These are phyloP conservation scores for Agrostemma githago DNA, from an alignment of 148 eudicot species.

Conservation along the genomic window DNA sequence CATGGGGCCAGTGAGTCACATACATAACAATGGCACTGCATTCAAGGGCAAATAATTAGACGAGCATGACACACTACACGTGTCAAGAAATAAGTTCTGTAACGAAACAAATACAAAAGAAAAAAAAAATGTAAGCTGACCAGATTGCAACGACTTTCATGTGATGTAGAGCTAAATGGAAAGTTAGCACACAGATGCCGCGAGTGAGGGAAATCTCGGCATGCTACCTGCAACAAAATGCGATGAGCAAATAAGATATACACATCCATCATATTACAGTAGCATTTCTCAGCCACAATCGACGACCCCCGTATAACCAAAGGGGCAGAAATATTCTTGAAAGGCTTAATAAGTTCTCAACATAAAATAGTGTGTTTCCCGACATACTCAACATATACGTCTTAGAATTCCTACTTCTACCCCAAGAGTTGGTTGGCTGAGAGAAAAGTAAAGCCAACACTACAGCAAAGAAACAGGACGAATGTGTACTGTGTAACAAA, in stretches of 20 bases:
- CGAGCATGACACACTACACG: not conserved
- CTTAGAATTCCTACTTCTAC: not conserved
- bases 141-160: conserved; percentile 55
- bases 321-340: not conserved
- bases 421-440: not conserved
- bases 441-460: not conserved
- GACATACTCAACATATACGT: not conserved
- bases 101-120: not conserved
- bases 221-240: conserved; percentile 65
- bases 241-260: conserved; percentile 6
- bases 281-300: not conserved
- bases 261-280: not conserved
- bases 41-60: conserved; percentile 5
- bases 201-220: conserved; percentile 97
- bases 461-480: not conserved
- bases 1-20: conserved; percentile 93
- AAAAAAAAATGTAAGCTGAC: conserved; percentile 26
- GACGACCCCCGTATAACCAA: not conserved
- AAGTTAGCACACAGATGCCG: conserved; percentile 84
- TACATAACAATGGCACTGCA: conserved; percentile 97
- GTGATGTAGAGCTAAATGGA: conserved; percentile 63
- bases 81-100: not conserved
- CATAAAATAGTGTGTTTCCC: not conserved
- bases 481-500: not conserved
- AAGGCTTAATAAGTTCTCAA: not conserved